These are phyloP conservation scores for Gyrodon lividus DNA, from an alignment of 768 basidiomycete species.

Conservation along the genomic window DNA sequence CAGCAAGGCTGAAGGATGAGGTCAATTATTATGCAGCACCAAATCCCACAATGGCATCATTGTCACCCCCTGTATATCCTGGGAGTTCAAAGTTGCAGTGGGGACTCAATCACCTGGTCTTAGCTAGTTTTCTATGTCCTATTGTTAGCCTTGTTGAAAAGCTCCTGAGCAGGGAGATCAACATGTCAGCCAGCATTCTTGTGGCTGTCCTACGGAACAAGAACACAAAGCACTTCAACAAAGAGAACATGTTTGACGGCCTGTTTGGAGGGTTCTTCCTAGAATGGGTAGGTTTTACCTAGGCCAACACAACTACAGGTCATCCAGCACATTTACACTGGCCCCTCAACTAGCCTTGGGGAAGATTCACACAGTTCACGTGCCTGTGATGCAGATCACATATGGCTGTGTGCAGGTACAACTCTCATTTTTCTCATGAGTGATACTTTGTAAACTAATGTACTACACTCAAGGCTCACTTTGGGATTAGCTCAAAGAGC, in stretches of 20 bases:
- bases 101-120: not conserved
- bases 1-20: not conserved
- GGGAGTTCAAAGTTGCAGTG: not conserved
- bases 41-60: not conserved
- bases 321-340: slow-evolving; percentile 5
- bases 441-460: not conserved
- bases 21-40: not conserved
- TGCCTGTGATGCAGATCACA: slow-evolving; percentile 2
- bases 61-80: not conserved
- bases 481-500: slow-evolving; percentile 3
- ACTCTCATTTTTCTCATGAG: not conserved
- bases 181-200: too few relatives aligned
- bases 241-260: too few relatives aligned
- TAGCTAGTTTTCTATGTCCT: not conserved
- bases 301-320: not conserved
- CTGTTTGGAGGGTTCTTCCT: not conserved
- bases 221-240: too few relatives aligned
- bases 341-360: slow-evolving; percentile 3
- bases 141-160: not conserved
- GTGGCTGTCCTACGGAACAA: too few relatives aligned
- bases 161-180: too few relatives aligned
- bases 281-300: not conserved
- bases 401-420: slow-evolving; percentile 3
- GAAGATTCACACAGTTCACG: not conserved
- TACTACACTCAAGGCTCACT: not conserved